These are phyloP conservation scores for Hibiscus trionum DNA, from an alignment of 345 rosid genomes.

Conservation along the genomic window DNA sequence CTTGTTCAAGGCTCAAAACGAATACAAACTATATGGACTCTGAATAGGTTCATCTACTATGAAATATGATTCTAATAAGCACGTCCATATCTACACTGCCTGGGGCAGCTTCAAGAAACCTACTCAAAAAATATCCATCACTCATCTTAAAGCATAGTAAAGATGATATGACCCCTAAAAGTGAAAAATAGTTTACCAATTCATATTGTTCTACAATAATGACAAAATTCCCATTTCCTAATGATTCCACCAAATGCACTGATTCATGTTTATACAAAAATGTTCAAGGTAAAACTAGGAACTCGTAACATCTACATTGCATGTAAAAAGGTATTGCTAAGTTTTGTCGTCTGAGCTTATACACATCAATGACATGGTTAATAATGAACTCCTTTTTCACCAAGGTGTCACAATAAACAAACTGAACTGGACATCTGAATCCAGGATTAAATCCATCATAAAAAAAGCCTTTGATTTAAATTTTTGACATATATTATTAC, in stretches of 20 bases:
- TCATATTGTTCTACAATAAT: neutral
- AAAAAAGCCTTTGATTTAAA: conserved; percentile 3
- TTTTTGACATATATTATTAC: conserved; percentile 28
- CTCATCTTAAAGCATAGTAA: neutral
- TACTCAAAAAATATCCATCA: neutral
- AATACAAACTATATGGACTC: neutral
- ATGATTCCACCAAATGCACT: neutral
- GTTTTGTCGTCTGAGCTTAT: neutral
- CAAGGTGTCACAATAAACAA: neutral
- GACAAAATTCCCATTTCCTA: neutral
- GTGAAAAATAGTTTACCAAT: neutral
- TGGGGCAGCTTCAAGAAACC: neutral
- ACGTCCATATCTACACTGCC: no score
- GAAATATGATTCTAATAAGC: conserved; percentile 6
- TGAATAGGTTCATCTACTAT: neutral
- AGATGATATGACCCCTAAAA: no score
- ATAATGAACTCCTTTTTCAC: neutral
- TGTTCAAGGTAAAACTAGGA: neutral
- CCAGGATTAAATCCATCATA: conserved; percentile 2
- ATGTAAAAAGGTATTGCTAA: neutral
- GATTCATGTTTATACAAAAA: conserved; percentile 4
- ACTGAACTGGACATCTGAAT: conserved; percentile 3
- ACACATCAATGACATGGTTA: neutral
- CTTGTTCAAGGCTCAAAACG: conserved; percentile 1
- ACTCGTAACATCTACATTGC: neutral